phyloP scores from a whole-genome alignment of 768 basidiomycete genomes.

The Termitomyces sp. region DNA sequence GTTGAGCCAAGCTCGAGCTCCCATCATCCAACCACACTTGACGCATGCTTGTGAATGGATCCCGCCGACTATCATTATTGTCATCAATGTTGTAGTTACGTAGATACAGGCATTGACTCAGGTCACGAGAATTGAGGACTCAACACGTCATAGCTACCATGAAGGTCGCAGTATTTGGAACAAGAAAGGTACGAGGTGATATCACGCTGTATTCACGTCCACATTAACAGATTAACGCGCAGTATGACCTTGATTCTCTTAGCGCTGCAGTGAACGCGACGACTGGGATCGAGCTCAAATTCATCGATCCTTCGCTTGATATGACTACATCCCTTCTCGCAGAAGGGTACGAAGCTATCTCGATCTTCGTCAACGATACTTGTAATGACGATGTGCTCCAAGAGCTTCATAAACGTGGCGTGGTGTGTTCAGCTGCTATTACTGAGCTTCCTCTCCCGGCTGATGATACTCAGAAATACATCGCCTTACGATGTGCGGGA shows the following conservation, averaged over 20 bases:
- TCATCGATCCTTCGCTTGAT: constrained; percentile 35
- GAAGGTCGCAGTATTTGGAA: constrained; percentile 42
- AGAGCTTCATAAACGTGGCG: constrained; percentile 28
- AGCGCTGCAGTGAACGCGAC: constrained; percentile 23
- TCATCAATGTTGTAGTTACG: constrained; percentile 1
- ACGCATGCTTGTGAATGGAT: too few species aligned
- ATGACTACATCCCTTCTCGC: constrained; percentile 32
- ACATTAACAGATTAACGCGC: background rate
- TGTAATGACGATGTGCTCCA: constrained; percentile 34
- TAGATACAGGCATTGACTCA: background rate
- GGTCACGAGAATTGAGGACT: background rate
- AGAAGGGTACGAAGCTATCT: constrained; percentile 35
- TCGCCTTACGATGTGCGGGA: constrained; percentile 39
- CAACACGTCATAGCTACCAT: constrained; percentile 20
- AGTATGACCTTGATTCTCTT: constrained; percentile 39
- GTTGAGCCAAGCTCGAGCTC: background rate
- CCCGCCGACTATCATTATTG: background rate
- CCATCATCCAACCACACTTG: too few species aligned
- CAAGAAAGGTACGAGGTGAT: constrained; percentile 27
- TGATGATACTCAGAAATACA: constrained; percentile 29
- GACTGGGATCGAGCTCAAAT: constrained; percentile 31
- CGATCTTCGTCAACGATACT: constrained; percentile 41
- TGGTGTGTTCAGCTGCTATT: constrained; percentile 25
- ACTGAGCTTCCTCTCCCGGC: background rate
- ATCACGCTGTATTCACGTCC: background rate